phyloP scores from a whole-genome alignment of 2,329 filamentous ascomycete species.

The Torrubiella hemipterigena region DNA sequence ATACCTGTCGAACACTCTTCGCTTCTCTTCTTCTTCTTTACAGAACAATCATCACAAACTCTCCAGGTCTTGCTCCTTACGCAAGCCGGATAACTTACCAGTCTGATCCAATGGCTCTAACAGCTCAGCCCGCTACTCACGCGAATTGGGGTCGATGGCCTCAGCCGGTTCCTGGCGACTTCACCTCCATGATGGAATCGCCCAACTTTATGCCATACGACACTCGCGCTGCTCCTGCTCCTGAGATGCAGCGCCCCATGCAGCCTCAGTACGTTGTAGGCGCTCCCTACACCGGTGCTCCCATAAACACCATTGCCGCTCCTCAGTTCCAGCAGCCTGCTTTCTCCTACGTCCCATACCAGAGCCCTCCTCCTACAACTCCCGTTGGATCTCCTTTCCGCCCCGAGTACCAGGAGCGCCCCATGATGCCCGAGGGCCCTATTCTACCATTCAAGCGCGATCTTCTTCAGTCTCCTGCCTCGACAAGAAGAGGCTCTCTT shows the following conservation, averaged over 20 bases:
- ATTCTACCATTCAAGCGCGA: conserved; percentile 18
- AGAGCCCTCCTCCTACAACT: conserved; percentile 21
- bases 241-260: conserved; percentile 30
- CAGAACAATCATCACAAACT: conserved; percentile 1
- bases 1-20: neutral
- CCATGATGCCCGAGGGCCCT: conserved; percentile 13
- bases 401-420: conserved; percentile 19
- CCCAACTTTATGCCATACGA: conserved; percentile 37
- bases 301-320: conserved; percentile 28
- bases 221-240: conserved; percentile 21
- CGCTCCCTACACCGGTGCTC: conserved; percentile 28
- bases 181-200: conserved; percentile 32
- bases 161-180: conserved; percentile 34
- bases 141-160: conserved; percentile 44
- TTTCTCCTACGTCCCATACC: conserved; percentile 32
- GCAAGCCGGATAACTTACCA: neutral
- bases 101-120: conserved; percentile 29
- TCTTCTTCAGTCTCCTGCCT: conserved; percentile 19
- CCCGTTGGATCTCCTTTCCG: conserved; percentile 21
- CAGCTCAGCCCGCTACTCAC: conserved; percentile 29
- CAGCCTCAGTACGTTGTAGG: conserved; percentile 34
- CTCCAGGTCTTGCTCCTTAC: conserved; percentile 3
- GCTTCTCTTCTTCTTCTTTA: conserved; percentile 1
- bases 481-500: conserved; percentile 8
- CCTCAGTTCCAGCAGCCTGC: conserved; percentile 29